phyloP scores from a whole-genome alignment of 306 rosid species.

The Psophocarpus tetragonolobus region DNA sequence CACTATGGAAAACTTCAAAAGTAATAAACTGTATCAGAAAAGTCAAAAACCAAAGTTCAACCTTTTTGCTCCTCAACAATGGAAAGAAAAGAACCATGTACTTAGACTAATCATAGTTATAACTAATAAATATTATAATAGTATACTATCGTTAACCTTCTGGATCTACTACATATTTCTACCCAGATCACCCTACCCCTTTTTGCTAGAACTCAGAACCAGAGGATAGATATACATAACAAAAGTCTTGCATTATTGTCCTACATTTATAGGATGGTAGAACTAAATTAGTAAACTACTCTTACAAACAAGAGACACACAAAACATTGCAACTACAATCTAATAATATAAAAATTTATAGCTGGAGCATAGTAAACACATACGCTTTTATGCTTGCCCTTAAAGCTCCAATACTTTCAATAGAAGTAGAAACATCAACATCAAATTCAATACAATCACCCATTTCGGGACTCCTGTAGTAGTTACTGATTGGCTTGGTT shows the following conservation, averaged over 20 bases:
- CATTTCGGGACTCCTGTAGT: slow-evolving; percentile 89
- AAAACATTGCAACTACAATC: background rate
- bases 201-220: background rate
- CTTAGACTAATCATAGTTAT: background rate
- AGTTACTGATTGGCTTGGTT: slow-evolving; percentile 82
- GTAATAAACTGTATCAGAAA: background rate
- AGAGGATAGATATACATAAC: background rate
- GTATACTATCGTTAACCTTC: too few species aligned
- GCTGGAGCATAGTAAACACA: slow-evolving; percentile 22
- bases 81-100: too few species aligned
- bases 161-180: too few species aligned
- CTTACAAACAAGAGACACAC: background rate
- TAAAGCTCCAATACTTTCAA: slow-evolving; percentile 66
- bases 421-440: slow-evolving; percentile 68
- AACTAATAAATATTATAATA: too few species aligned
- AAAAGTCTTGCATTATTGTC: background rate
- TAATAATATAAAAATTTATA: background rate
- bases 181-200: background rate
- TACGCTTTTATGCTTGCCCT: slow-evolving; percentile 65
- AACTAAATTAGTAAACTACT: background rate
- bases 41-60: background rate
- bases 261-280: background rate
- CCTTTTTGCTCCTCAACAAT: background rate
- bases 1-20: background rate
- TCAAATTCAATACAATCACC: slow-evolving; percentile 67